phyloP scores from a whole-genome alignment of 129 eudicot genomes.

The Arctium minus region DNA sequence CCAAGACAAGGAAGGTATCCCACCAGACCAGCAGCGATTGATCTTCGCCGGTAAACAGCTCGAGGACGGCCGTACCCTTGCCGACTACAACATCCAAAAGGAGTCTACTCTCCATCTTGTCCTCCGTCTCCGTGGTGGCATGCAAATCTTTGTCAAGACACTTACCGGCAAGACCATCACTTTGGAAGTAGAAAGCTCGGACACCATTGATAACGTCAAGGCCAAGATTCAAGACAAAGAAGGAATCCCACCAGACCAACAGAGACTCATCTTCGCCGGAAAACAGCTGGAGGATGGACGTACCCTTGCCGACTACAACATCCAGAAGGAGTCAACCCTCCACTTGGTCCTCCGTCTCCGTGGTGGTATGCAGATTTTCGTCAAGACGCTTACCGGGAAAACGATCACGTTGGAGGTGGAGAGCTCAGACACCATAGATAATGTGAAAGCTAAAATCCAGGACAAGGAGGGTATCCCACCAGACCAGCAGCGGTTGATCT shows the following conservation, averaged over 20 bases:
- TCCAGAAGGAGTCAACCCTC: conserved; percentile 8
- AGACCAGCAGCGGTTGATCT: neutral
- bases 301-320: neutral
- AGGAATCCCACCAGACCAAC: neutral
- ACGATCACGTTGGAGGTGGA: conserved; percentile 4
- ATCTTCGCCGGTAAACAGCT: conserved; percentile 9
- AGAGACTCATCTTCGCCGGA: neutral
- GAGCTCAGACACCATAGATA: neutral
- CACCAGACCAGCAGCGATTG: neutral
- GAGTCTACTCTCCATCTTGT: neutral
- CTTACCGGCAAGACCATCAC: neutral
- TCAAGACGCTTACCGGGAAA: neutral
- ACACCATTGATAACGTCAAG: neutral
- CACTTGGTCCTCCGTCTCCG: neutral
- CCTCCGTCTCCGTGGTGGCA: neutral
- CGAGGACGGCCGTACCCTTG: conserved; percentile 5
- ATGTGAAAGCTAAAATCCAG: neutral
- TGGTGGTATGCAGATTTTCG: neutral
- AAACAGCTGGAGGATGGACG: conserved; percentile 1
- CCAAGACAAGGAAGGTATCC: neutral
- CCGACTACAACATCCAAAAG: conserved; percentile 17
- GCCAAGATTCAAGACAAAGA: neutral
- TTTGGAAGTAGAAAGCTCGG: neutral
- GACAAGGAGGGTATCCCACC: neutral
- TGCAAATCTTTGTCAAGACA: neutral